These are phyloP conservation scores for Colletotrichum gigasporum DNA, from an alignment of 2,329 filamentous ascomycete species.

Conservation along the genomic window DNA sequence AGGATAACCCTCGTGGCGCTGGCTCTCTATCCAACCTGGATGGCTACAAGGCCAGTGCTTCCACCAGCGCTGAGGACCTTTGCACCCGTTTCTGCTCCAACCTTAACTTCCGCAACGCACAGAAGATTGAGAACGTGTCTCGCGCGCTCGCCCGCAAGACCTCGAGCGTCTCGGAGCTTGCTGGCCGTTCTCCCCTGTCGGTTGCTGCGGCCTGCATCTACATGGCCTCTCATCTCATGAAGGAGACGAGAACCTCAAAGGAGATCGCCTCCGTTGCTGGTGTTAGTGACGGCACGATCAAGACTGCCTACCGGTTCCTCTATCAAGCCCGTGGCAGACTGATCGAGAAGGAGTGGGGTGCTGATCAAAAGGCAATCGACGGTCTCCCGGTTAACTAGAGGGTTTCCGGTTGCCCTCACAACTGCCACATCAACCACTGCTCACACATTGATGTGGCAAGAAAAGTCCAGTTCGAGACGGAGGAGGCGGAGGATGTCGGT, in stretches of 20 bases:
- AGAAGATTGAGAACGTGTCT: slow-evolving; percentile 82
- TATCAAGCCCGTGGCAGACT: slow-evolving; percentile 79
- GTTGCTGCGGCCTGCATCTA: slow-evolving; percentile 97
- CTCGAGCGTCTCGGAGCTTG: slow-evolving; percentile 80
- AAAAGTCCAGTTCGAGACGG: no score
- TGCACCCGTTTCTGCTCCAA: slow-evolving; percentile 91
- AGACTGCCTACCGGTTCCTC: slow-evolving; percentile 91
- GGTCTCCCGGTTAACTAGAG: slow-evolving; percentile 65
- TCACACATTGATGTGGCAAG: no score
- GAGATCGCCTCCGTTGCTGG: slow-evolving; percentile 86
- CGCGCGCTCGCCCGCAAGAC: slow-evolving; percentile 82
- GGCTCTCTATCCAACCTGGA: slow-evolving; percentile 67
- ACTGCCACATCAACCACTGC: no score
- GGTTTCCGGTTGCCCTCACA: no score
- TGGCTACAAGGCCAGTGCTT: slow-evolving; percentile 77
- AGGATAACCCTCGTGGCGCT: slow-evolving; percentile 63
- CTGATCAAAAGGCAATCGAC: slow-evolving; percentile 74
- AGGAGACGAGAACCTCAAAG: slow-evolving; percentile 80
- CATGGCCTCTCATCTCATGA: slow-evolving; percentile 90
- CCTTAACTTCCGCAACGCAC: slow-evolving; percentile 76
- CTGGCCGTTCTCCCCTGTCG: slow-evolving; percentile 92
- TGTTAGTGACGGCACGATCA: slow-evolving; percentile 96
- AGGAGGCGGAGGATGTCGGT: no score
- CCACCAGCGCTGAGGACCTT: slow-evolving; percentile 84
- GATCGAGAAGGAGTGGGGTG: slow-evolving; percentile 79